Conservation (phyloP, 305 asterid genomes). For the Fraxinus platypoda region DNA sequence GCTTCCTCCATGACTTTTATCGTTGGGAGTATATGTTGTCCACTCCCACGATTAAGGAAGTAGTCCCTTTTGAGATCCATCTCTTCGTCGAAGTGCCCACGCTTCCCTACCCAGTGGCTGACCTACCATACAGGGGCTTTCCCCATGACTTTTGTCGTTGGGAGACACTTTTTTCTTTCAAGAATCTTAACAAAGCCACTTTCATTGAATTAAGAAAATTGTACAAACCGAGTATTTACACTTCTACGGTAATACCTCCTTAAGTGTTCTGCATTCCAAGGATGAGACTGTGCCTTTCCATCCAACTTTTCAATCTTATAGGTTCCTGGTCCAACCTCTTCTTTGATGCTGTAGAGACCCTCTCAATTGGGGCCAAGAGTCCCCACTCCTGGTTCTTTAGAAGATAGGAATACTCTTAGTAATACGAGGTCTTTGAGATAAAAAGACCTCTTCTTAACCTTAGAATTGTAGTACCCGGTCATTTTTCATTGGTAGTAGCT, state of each 20-base stretch:
- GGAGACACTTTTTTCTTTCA: background rate
- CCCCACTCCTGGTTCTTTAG: background rate
- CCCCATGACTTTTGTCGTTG: background rate
- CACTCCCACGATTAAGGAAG: background rate
- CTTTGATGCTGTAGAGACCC: background rate
- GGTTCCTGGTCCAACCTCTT: background rate
- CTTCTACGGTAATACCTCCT: background rate
- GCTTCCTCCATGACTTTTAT: background rate
- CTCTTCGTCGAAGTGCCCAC: background rate
- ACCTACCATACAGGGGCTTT: background rate
- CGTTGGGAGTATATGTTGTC: background rate
- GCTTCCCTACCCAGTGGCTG: background rate
- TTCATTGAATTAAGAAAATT: background rate
- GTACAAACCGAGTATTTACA: background rate
- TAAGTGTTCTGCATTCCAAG: background rate
- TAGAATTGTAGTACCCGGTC: background rate
- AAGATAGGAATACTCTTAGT: background rate
- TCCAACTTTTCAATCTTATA: background rate
- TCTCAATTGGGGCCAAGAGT: background rate
- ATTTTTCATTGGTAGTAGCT: background rate
- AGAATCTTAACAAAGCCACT: background rate
- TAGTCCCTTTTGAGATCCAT: background rate
- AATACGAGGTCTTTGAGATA: background rate
- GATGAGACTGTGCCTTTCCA: background rate
- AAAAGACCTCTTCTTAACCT: background rate